Base-by-base conservation (phyloP, 768 basidiomycete species). In the Gymnopilus junonius region DNA sequence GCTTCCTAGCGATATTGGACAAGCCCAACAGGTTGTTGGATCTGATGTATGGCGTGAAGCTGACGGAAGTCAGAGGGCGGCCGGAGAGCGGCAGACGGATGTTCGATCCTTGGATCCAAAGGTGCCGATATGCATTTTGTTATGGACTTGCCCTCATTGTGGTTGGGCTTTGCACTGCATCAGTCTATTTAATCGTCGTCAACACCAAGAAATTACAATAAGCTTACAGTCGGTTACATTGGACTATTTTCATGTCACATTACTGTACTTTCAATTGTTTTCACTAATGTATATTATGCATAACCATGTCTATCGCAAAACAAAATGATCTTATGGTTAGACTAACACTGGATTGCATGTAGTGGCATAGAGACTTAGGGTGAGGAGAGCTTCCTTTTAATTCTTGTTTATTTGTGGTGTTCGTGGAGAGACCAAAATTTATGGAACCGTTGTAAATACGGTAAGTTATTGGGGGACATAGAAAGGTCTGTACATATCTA, bases 21-120 rank as follows among this genome's bases (percentile, higher is more conserved):
- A 71, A 79, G 76, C 70, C 89, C 70, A 80, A 85, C 59, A 63
- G 78, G 51, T 54, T 81, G 32, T 73, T 83, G 45, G 80, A 83
- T 65, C 74, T 78, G 55, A 59, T 83, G 37, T 81, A 83, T 60
- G 82, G 80, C 2, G 79, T 82, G 40, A 79, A 78, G 66, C 68
- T 81, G 45, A 69, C 65, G 35, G 78, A 82, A 55, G 80, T 83
- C 8, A 72, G 80, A 7, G 82, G 82, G 2, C 73, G 80, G 23
- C 76, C 78, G 15, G 83, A 85, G 63, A 77, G 76, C n/a, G 74
- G 76, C 37, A 68, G 81, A 57, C 74, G 81, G 63, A 80, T 84
- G 83, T 76, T 83, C 77, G 76, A 91, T 81, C 70, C 89, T 70
- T 77, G 85, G 87, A 76, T 81, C 72, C 77, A 89, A 81, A 71